These are phyloP conservation scores for Ophiostoma populinum DNA, from an alignment of 2,329 filamentous ascomycete genomes.

Conservation along the genomic window DNA sequence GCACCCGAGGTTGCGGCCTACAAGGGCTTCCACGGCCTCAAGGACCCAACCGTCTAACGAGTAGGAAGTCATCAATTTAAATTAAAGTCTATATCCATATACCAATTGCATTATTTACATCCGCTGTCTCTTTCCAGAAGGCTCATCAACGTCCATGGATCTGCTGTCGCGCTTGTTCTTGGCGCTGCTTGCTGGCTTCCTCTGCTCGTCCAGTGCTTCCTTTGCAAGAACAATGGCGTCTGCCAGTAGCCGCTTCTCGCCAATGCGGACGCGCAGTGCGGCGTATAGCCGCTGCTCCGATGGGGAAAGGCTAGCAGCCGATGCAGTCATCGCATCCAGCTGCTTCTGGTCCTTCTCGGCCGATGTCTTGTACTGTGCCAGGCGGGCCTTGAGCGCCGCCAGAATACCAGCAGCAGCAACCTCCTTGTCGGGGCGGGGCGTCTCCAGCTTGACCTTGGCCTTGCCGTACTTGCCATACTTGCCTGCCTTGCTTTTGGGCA, in stretches of 20 bases:
- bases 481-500: slow-evolving; percentile 12
- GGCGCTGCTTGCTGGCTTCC: slow-evolving; percentile 6
- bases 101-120: background rate
- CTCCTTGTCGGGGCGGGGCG: slow-evolving; percentile 12
- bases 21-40: slow-evolving; percentile 1
- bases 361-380: slow-evolving; percentile 15
- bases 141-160: slow-evolving; percentile 1
- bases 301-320: slow-evolving; percentile 1
- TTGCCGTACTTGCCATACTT: slow-evolving; percentile 5
- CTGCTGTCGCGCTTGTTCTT: slow-evolving; percentile 1
- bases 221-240: slow-evolving; percentile 14
- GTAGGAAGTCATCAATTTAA: background rate
- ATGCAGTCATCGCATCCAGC: slow-evolving; percentile 1
- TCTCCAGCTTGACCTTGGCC: background rate
- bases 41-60: background rate
- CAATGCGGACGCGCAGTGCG: slow-evolving; percentile 19
- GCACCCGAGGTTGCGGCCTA: slow-evolving; percentile 1
- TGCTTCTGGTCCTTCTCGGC: slow-evolving; percentile 15
- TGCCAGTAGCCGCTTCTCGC: slow-evolving; percentile 19
- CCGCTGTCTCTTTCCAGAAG: slow-evolving; percentile 8
- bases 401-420: slow-evolving; percentile 24
- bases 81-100: background rate
- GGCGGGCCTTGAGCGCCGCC: slow-evolving; percentile 14
- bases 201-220: slow-evolving; percentile 9
- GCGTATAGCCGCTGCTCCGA: slow-evolving; percentile 11